These are phyloP conservation scores for Globisporangium paddicum DNA, from an alignment of 352 stramenopile genomes.

Conservation along the genomic window DNA sequence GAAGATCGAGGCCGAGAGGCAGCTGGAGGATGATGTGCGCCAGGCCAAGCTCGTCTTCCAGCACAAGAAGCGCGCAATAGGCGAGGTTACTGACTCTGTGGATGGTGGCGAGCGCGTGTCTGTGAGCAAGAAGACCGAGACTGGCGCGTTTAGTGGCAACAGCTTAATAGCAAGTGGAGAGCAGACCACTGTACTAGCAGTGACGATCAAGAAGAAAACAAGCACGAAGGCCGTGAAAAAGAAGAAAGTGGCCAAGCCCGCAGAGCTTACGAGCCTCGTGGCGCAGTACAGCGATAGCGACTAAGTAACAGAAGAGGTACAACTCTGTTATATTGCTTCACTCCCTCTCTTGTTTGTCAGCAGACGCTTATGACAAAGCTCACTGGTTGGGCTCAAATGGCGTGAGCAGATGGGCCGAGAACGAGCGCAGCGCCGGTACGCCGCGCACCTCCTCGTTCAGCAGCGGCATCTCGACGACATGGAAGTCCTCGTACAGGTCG, in stretches of 20 bases:
- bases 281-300: slow-evolving; percentile 79
- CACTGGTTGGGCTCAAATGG: slow-evolving; percentile 85
- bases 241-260: slow-evolving; percentile 30
- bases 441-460: slow-evolving; percentile 98
- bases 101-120: background rate
- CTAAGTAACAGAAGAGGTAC: slow-evolving; percentile 7
- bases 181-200: slow-evolving; percentile 14
- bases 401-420: slow-evolving; percentile 94
- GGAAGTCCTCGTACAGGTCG: slow-evolving; percentile 99
- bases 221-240: slow-evolving; percentile 19
- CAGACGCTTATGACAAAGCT: background rate
- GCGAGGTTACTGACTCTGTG: slow-evolving; percentile 3
- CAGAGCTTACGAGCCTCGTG: slow-evolving; percentile 59
- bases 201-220: slow-evolving; percentile 25
- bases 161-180: background rate
- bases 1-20: slow-evolving; percentile 37
- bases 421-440: slow-evolving; percentile 91
- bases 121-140: background rate
- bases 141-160: background rate
- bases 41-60: slow-evolving; percentile 58
- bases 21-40: slow-evolving; percentile 41
- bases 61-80: slow-evolving; percentile 31
- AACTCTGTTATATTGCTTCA: no score
- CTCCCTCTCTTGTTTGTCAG: slow-evolving; percentile 1
- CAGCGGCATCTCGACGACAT: slow-evolving; percentile 99